These are phyloP conservation scores for Tulasnella sp. DNA, from an alignment of 768 basidiomycete species.

Conservation along the genomic window DNA sequence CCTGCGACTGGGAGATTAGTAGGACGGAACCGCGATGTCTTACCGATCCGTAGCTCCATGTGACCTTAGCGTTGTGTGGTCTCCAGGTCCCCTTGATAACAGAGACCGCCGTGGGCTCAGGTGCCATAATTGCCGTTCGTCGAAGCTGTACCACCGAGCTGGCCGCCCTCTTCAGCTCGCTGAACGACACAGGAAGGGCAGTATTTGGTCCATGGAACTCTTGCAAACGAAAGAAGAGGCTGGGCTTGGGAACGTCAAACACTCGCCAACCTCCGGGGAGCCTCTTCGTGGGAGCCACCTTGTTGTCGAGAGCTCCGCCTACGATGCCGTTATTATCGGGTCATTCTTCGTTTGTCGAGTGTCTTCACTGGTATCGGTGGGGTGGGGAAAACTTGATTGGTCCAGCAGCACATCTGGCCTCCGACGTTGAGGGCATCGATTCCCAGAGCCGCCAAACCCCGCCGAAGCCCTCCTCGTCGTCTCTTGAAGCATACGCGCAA, in stretches of 20 bases:
- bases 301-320: not conserved
- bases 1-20: conserved; percentile 5
- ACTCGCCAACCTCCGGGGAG: conserved; percentile 1
- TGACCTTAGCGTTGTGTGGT: conserved; percentile 7
- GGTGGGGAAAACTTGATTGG: conserved; percentile 41
- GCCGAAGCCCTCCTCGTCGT: not conserved
- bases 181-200: not conserved
- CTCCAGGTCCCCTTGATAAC: not conserved
- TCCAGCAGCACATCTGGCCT: conserved; percentile 7
- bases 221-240: not conserved
- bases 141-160: not conserved
- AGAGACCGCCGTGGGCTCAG: conserved; percentile 5
- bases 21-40: not conserved
- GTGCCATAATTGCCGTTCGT: not conserved
- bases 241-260: not conserved
- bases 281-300: not conserved
- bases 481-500: not conserved
- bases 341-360: not conserved
- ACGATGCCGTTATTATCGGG: not conserved
- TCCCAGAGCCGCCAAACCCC: not conserved
- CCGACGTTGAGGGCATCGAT: not conserved
- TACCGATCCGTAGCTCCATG: not conserved
- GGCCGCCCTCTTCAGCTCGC: not conserved
- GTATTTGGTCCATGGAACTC: not conserved
- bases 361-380: not conserved